Base-by-base conservation (phyloP, 208 protist genomes). In the Leptomonas pyrrhocoris region DNA sequence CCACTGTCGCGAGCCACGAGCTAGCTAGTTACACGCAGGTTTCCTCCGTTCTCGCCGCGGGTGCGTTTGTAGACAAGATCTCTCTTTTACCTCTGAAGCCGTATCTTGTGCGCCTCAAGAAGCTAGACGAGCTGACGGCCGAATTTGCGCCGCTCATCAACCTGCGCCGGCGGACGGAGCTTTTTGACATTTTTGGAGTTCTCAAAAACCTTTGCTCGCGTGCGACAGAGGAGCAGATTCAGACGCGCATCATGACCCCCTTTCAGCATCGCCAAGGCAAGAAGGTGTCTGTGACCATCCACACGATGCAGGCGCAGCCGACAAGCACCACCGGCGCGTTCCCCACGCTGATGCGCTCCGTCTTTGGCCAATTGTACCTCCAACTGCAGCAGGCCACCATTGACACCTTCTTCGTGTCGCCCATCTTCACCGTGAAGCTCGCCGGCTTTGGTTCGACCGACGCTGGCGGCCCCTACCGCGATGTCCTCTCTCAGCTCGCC, bases 381-480 rank as follows among this genome's bases (percentile, higher is more conserved):
- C 93, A 97, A 48, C 83, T 97, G 43, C 86, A 94, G 49, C 74
- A 74, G 30, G 74, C 76, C 64, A 77, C 77, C 15, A 73, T 81
- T 58, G 81, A 88, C 63, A 93, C 80, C 21, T 97, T 94, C 70
- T 92, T 86, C 69, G 81, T 78, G 7, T 93, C 89, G 13, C 93
- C 93, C 19, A 94, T 97, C 65, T 97, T 97, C 65, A 88, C 77
- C 0, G 93, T 95, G 8, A 97, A 94, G 62, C 84, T 97, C 30
- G 83, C 90, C 27, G 93, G 93, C 36, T 97, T 97, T 54, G 93
- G 85, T 49, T 94, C 93, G 19, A 93, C 87, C 2, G 94, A 97
- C 74, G 92, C 92, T 3, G 94, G 94, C 34, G 94, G 94, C 5
- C 94, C 94, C 5, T 97, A 96, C 80, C 88, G 94, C 56, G 94